These are phyloP conservation scores for Cyberlindnera mycetangii DNA, from an alignment of 805 yeast genomes.

Conservation along the genomic window DNA sequence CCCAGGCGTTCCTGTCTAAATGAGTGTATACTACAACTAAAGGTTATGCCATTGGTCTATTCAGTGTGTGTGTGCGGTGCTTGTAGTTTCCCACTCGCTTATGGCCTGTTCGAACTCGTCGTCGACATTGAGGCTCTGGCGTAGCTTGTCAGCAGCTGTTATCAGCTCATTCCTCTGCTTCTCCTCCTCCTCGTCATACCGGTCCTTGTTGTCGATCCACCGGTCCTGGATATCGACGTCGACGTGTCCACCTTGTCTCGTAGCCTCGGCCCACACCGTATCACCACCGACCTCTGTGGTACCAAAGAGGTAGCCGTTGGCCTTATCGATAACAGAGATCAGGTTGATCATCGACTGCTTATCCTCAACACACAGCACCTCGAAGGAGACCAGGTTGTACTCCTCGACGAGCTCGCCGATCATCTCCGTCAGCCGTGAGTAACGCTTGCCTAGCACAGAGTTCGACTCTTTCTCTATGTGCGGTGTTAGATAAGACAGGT, in stretches of 20 bases:
- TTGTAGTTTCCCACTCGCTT: conserved; percentile 53
- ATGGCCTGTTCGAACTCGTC: conserved; percentile 71
- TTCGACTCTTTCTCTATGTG: conserved; percentile 69
- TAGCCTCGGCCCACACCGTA: conserved; percentile 94
- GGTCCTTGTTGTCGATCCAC: conserved; percentile 85
- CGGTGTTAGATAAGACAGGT: conserved; percentile 66
- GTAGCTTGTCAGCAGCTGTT: conserved; percentile 38
- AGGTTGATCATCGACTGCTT: conserved; percentile 87
- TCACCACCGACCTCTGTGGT: conserved; percentile 96
- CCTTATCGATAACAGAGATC: conserved; percentile 76
- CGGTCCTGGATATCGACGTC: conserved; percentile 82
- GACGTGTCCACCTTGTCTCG: conserved; percentile 67
- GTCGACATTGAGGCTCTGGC: conserved; percentile 50
- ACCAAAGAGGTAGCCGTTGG: conserved; percentile 92
- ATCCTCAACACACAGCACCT: conserved; percentile 88
- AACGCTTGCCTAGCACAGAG: conserved; percentile 56
- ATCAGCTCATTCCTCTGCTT: conserved; percentile 41
- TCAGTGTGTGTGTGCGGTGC: conserved; percentile 18
- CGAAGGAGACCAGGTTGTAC: conserved; percentile 82
- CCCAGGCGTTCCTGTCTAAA: conserved; percentile 25
- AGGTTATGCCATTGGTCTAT: not conserved
- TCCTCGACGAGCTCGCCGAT: conserved; percentile 85
- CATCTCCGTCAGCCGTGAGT: conserved; percentile 65
- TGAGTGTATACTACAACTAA: not conserved
- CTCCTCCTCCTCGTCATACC: conserved; percentile 64